Evolutionary conservation across 768 basidiomycete species (phyloP).

Genomic region (Gelatoporia subvermispora): DNA sequence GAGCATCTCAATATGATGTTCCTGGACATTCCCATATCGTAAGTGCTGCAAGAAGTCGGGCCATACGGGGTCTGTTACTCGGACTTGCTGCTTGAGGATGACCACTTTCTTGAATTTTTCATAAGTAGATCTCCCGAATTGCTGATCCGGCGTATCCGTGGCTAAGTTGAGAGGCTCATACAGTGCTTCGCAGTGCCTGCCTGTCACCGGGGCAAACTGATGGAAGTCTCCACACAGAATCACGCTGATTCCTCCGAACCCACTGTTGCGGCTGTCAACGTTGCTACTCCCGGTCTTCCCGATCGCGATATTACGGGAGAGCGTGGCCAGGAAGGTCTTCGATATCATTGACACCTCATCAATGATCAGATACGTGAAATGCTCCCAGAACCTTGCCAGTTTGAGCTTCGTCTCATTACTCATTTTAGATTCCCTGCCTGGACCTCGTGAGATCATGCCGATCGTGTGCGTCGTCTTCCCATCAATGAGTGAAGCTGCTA

Average conservation of each 20-base stretch:
- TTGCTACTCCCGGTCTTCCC: conserved; percentile 4
- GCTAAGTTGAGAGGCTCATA: conserved; percentile 9
- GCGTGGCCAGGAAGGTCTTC: conserved; percentile 15
- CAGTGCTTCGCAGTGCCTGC: conserved; percentile 16
- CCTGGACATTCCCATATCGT: conserved; percentile 18
- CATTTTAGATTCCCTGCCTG: neutral
- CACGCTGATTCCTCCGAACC: conserved; percentile 36
- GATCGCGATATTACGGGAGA: conserved; percentile 17
- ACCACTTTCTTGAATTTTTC: conserved; percentile 26
- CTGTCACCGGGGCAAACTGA: conserved; percentile 39
- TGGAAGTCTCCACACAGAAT: conserved; percentile 40
- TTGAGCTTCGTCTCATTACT: conserved; percentile 4
- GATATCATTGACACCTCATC: conserved; percentile 39
- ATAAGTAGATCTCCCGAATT: conserved; percentile 6
- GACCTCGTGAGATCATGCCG: conserved; percentile 20
- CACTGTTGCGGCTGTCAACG: neutral
- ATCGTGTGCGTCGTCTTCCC: conserved; percentile 32
- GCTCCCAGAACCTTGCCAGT: conserved; percentile 15
- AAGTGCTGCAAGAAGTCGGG: conserved; percentile 24
- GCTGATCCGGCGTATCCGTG: neutral
- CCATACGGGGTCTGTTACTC: conserved; percentile 29
- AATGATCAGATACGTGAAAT: conserved; percentile 27
- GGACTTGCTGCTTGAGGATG: conserved; percentile 31
- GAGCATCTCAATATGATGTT: conserved; percentile 26
- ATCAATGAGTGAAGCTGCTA: conserved; percentile 36